Conservation (phyloP, 345 rosid species). For the Citrus cavaleriei region DNA sequence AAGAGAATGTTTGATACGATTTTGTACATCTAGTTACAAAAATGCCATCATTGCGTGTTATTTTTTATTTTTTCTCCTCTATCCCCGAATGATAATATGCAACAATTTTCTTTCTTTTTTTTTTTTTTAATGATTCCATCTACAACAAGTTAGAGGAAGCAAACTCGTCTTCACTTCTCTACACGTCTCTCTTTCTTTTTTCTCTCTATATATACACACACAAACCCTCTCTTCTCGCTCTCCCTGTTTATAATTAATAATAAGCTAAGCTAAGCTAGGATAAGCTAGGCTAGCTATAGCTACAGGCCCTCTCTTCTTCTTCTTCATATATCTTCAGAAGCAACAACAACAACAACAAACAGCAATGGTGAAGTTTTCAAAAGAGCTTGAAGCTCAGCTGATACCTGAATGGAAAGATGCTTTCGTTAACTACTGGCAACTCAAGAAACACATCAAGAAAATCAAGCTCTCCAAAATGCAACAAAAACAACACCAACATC, state of each 20-base stretch:
- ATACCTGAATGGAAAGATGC: conserved; percentile 99
- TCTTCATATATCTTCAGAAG: neutral
- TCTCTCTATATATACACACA: conserved; percentile 26
- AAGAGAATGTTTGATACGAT: too few species aligned
- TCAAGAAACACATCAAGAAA: conserved; percentile 82
- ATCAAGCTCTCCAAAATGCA: conserved; percentile 48
- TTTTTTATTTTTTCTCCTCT: too few species aligned
- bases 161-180: neutral
- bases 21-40: neutral
- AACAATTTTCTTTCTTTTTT: too few species aligned
- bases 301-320: neutral
- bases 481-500: conserved; percentile 23
- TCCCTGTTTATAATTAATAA: conserved; percentile 21
- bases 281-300: too few species aligned
- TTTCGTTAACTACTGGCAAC: conserved; percentile 84
- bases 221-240: conserved; percentile 30
- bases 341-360: conserved; percentile 16
- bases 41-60: neutral
- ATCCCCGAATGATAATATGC: neutral
- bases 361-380: conserved; percentile 97
- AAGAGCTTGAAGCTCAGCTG: conserved; percentile 91
- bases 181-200: conserved; percentile 13
- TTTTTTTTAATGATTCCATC: too few species aligned
- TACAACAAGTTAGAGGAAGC: neutral
- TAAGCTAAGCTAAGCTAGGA: neutral